These are phyloP conservation scores for Penicillium atrosanguineum DNA, from an alignment of 495 filamentous ascomycete species.

Conservation along the genomic window DNA sequence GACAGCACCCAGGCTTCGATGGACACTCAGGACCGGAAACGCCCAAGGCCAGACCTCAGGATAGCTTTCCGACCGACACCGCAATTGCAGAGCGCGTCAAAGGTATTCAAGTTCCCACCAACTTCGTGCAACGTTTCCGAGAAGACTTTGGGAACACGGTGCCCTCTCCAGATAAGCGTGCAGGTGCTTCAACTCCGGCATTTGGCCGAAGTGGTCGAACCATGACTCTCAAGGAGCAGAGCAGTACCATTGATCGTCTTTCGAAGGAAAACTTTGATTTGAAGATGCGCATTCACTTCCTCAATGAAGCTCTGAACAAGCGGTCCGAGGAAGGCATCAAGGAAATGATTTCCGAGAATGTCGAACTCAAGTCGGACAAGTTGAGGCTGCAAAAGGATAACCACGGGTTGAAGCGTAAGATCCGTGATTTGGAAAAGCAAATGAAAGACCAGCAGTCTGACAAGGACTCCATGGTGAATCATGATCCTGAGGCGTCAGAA, in stretches of 20 bases:
- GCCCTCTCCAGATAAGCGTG: slow-evolving; percentile 54
- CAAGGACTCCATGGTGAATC: slow-evolving; percentile 57
- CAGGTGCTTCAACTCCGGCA: slow-evolving; percentile 48
- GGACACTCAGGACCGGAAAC: slow-evolving; percentile 34
- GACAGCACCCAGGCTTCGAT: slow-evolving; percentile 26
- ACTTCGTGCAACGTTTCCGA: slow-evolving; percentile 79
- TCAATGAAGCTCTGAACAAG: slow-evolving; percentile 88
- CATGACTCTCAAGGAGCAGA: slow-evolving; percentile 94
- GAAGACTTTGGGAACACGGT: slow-evolving; percentile 54
- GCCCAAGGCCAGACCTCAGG: slow-evolving; percentile 47
- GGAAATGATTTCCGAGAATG: slow-evolving; percentile 95
- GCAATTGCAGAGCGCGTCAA: slow-evolving; percentile 83
- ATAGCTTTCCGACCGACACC: slow-evolving; percentile 75
- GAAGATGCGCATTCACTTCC: slow-evolving; percentile 95
- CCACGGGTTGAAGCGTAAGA: slow-evolving; percentile 69
- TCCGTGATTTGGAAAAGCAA: slow-evolving; percentile 84
- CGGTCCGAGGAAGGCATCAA: slow-evolving; percentile 95
- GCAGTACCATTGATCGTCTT: slow-evolving; percentile 89
- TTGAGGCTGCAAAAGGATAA: slow-evolving; percentile 86
- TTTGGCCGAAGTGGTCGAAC: slow-evolving; percentile 67
- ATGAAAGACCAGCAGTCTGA: slow-evolving; percentile 62
- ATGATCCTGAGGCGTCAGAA: slow-evolving; percentile 60
- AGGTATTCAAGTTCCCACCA: slow-evolving; percentile 86
- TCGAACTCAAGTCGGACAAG: slow-evolving; percentile 87
- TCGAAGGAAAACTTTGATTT: slow-evolving; percentile 95